Conservation (phyloP, 352 stramenopile genomes). For the Globisporangium ultimum region DNA sequence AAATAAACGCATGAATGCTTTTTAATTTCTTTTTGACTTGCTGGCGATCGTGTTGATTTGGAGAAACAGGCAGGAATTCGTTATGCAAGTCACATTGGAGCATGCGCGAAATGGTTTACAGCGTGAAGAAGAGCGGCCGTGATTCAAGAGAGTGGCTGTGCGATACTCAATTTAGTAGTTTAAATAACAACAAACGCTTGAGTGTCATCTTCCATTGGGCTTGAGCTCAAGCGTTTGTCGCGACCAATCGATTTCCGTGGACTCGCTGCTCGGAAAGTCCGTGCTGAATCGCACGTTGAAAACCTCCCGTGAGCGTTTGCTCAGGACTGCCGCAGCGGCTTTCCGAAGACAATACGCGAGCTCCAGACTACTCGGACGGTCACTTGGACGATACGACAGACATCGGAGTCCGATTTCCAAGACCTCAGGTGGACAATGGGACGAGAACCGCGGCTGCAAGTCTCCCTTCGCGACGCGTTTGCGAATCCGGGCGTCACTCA, state of each 20-base stretch:
- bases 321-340: conserved; percentile 14
- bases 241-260: conserved; percentile 20
- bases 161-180: no score
- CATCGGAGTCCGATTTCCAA: conserved; percentile 26
- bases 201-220: conserved; percentile 1
- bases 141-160: no score
- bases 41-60: no score
- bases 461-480: conserved; percentile 26
- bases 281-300: conserved; percentile 10
- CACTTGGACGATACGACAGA: conserved; percentile 25
- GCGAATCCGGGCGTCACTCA: conserved; percentile 21
- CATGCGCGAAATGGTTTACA: no score
- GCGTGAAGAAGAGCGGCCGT: no score
- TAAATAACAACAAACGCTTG: no score
- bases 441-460: conserved; percentile 26
- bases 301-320: conserved; percentile 11
- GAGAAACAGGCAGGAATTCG: no score
- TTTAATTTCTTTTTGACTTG: no score
- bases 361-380: conserved; percentile 25
- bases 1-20: no score
- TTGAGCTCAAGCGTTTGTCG: conserved; percentile 31
- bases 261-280: conserved; percentile 7
- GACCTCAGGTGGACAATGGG: conserved; percentile 24
- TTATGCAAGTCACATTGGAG: no score
- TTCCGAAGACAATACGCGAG: conserved; percentile 18